Conservation (phyloP, 129 eudicot genomes). For the Centella asiatica region DNA sequence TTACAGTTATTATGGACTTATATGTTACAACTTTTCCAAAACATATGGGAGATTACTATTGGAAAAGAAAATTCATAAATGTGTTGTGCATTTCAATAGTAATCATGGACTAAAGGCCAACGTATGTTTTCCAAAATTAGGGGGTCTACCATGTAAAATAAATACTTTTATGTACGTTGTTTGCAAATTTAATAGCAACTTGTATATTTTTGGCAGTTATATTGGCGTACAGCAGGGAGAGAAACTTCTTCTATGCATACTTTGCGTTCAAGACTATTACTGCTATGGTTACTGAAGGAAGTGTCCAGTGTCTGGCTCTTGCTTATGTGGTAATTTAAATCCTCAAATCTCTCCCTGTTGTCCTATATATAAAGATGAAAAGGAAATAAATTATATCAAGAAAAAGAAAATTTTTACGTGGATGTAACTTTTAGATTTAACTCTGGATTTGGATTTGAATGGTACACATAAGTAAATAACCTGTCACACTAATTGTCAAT, state of each 20-base stretch:
- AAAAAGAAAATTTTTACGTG: too few species aligned
- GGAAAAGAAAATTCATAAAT: too few species aligned
- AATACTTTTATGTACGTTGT: neutral
- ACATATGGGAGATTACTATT: too few species aligned
- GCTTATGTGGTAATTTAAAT: slow-evolving; percentile 36
- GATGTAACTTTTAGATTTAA: too few species aligned
- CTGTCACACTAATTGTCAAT: too few species aligned
- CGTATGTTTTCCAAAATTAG: neutral
- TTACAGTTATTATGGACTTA: too few species aligned
- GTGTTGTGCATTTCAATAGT: too few species aligned
- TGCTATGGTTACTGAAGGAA: slow-evolving; percentile 30
- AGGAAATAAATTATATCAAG: neutral
- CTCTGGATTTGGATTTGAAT: too few species aligned
- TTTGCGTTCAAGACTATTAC: slow-evolving; percentile 25
- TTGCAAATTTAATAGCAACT: neutral
- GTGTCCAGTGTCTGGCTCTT: slow-evolving; percentile 30
- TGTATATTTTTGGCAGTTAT: slow-evolving; percentile 19
- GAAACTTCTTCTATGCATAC: slow-evolving; percentile 37
- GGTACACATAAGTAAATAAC: too few species aligned
- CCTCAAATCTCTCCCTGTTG: neutral
- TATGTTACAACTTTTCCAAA: too few species aligned
- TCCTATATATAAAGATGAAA: neutral
- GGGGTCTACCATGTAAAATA: too few species aligned
- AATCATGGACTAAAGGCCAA: neutral
- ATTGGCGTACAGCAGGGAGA: slow-evolving; percentile 33